Conservation (phyloP, 805 yeast species). For the Metschnikowia dekortorum region DNA sequence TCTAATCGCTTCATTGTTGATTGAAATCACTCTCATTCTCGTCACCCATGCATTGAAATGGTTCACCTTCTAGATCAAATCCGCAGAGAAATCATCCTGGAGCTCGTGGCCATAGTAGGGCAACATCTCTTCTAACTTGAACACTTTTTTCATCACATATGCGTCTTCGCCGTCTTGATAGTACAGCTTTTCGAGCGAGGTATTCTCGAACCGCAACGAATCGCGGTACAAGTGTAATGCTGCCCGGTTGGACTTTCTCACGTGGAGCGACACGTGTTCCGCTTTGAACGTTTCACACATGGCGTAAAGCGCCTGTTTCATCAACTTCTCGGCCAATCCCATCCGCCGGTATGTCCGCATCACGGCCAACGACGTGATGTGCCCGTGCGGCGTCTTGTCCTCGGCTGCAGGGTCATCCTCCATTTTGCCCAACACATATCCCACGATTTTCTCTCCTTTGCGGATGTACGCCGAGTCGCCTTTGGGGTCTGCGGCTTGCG, state of each 20-base stretch:
- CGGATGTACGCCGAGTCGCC: slow-evolving; percentile 63
- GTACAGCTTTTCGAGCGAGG: slow-evolving; percentile 78
- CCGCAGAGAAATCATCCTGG: slow-evolving; percentile 44
- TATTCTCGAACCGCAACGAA: slow-evolving; percentile 76
- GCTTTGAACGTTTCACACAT: slow-evolving; percentile 79
- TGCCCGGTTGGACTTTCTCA: slow-evolving; percentile 88
- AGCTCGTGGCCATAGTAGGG: slow-evolving; percentile 51
- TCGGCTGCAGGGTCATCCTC: slow-evolving; percentile 84
- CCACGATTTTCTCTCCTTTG: slow-evolving; percentile 80
- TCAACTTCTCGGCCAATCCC: slow-evolving; percentile 89
- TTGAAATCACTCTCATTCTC: not conserved
- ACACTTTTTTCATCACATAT: slow-evolving; percentile 80
- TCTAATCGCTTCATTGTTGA: not conserved
- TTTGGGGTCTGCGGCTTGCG: slow-evolving; percentile 36
- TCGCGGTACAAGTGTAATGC: slow-evolving; percentile 89
- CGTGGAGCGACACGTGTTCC: slow-evolving; percentile 84
- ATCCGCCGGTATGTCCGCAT: slow-evolving; percentile 93
- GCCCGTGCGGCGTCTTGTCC: slow-evolving; percentile 82
- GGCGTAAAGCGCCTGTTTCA: slow-evolving; percentile 80
- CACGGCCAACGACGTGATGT: slow-evolving; percentile 88
- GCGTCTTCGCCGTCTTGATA: slow-evolving; percentile 98
- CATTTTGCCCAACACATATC: slow-evolving; percentile 94
- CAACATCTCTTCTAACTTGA: slow-evolving; percentile 55
- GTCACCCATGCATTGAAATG: not conserved
- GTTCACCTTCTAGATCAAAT: slow-evolving; percentile 18